Percentiles rank a stretch among this genome's conserved stretches.
These are phyloP conservation scores for Chalciporus piperatus DNA, from an alignment of 768 basidiomycete species.

Conservation along the genomic window DNA sequence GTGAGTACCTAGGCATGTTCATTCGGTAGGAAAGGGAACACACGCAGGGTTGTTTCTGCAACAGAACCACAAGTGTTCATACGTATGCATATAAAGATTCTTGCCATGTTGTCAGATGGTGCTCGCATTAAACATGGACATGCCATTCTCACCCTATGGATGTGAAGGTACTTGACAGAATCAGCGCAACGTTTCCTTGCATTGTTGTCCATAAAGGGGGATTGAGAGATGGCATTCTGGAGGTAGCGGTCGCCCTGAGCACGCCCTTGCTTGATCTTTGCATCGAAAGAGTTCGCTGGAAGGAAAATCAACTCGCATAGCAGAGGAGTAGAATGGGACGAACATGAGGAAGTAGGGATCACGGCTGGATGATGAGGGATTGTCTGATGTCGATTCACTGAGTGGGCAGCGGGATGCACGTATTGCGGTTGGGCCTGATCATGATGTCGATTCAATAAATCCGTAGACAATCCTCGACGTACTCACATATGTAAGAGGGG, in stretches of 20 bases:
- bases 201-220: background rate
- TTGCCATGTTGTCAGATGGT: conserved; percentile 10
- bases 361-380: background rate
- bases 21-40: background rate
- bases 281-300: conserved; percentile 9
- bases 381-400: no score
- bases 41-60: conserved; percentile 6
- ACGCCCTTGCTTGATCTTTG: background rate
- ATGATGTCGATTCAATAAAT: background rate
- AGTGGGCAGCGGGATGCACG: no score
- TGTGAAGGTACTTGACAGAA: conserved; percentile 11
- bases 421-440: no score
- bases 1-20: background rate
- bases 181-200: background rate
- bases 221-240: conserved; percentile 5
- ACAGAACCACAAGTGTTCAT: conserved; percentile 22
- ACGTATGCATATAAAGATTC: conserved; percentile 26
- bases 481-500: background rate
- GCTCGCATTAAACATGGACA: background rate
- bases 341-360: conserved; percentile 3
- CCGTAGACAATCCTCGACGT: background rate
- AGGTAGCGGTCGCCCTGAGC: background rate
- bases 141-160: conserved; percentile 18
- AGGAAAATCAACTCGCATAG: background rate
- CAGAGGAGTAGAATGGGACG: conserved; percentile 1